Evolutionary conservation across 306 rosid species (phyloP), one percentile per base, ranked within the genome.

Genomic region (Quercus mongolica): DNA sequence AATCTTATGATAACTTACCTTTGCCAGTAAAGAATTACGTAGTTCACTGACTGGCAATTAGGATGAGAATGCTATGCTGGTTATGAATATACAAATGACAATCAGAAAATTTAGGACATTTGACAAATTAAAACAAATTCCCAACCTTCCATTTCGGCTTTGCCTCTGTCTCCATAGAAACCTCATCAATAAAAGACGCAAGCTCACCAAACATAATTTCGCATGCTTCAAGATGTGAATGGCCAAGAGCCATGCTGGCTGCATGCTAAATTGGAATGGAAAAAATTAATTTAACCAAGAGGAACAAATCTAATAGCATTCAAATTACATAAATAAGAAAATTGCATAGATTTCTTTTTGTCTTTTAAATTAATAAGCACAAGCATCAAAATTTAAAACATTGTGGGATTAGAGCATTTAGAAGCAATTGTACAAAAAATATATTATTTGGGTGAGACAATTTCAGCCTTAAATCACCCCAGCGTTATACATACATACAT

Each of bases 241-340:
- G 96, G 81, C 99, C 99, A 82, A 96, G 98, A 81, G 96, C 97
- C 99, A 91, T 93, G 75, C 97, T 93, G 77, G 98, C 99, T 80
- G 97, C 99, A 91, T 90, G 87, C 99, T 96, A 85, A 75, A 87
- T 69, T 74, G 81, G 81, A 73, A 85, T 77, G 70, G 83, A 11
- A 12, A 78, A 77, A 35, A 67, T 76, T 14, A 76, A 84, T 81
- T 64, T 33, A 73, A 69, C 79, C 74, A 74, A 69, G 61, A 63
- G n/a, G 61, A 67, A 63, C 14, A 15, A 54, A 23, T 19, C 56
- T 56, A 55, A 26, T 33, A 74, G 6, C 78, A 57, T 26, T 21
- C 0, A 3, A 41, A 46, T 41, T 17, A 31, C n/a, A 15, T 3
- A 28, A 30, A 64, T 64, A 64, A 64, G 7, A 19, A 33, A 64